Evolutionary conservation across 2,329 filamentous ascomycete species (phyloP).

Genomic region (Monosporascus sp.): DNA sequence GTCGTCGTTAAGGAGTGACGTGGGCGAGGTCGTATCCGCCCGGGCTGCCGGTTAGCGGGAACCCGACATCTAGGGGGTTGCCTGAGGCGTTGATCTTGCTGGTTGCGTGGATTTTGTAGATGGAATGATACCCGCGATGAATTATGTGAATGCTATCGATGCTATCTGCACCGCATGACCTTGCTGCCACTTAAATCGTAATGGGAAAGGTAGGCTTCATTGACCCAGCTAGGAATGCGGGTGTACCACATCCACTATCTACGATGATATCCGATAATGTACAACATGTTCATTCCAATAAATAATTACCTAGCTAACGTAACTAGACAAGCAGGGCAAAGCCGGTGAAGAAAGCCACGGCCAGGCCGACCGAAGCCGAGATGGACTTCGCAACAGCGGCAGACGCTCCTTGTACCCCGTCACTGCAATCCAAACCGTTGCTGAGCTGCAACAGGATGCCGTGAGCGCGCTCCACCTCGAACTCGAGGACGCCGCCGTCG

Average conservation of each 20-base stretch:
- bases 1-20: background rate
- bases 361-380: background rate
- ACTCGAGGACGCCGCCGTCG: slow-evolving; percentile 16
- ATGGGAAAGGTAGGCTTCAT: no score
- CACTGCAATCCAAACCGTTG: background rate
- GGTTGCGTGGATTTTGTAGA: background rate
- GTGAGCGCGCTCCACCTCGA: slow-evolving; percentile 24
- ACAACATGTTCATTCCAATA: no score
- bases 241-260: no score
- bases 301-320: no score
- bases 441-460: slow-evolving; percentile 26
- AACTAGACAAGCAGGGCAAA: background rate
- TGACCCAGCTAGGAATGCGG: no score
- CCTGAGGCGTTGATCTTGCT: background rate
- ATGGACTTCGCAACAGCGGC: background rate
- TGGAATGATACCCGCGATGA: background rate
- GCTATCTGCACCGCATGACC: no score
- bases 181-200: no score
- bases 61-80: background rate
- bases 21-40: background rate
- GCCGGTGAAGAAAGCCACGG: background rate
- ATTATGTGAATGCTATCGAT: background rate
- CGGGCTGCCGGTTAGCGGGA: background rate
- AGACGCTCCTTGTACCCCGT: background rate
- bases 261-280: no score